Evolutionary conservation across 2,329 filamentous ascomycete species (phyloP).

Genomic region (Orbilia brochopaga): DNA sequence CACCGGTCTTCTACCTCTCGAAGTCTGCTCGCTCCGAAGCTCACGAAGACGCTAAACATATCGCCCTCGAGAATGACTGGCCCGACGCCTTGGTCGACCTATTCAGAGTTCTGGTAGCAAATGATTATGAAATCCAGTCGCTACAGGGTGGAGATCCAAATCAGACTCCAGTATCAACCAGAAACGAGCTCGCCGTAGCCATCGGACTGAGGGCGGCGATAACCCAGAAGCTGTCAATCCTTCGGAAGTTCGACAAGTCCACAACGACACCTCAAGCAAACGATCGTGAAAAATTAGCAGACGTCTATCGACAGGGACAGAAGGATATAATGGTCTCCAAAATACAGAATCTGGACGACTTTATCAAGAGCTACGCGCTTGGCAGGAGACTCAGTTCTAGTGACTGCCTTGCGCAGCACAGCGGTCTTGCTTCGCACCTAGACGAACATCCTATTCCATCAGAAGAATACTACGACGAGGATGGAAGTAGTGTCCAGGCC

Average conservation of each 20-base stretch:
- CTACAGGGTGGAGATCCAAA: slow-evolving; percentile 13
- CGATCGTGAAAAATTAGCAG: slow-evolving; percentile 11
- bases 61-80: slow-evolving; percentile 28
- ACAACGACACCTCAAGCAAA: slow-evolving; percentile 4
- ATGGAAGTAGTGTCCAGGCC: slow-evolving; percentile 5
- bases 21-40: background rate
- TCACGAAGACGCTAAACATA: background rate
- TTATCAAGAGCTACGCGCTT: slow-evolving; percentile 20
- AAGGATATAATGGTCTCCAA: slow-evolving; percentile 39
- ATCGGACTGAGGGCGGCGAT: slow-evolving; percentile 32
- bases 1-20: slow-evolving; percentile 28
- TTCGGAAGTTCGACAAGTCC: slow-evolving; percentile 20
- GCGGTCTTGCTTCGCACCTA: slow-evolving; percentile 1
- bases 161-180: slow-evolving; percentile 24
- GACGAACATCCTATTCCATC: slow-evolving; percentile 22
- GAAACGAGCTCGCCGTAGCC: slow-evolving; percentile 41
- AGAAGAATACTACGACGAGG: slow-evolving; percentile 14
- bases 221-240: slow-evolving; percentile 23
- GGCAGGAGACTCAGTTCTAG: slow-evolving; percentile 1
- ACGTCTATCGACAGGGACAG: slow-evolving; percentile 37
- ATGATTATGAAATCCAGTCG: slow-evolving; percentile 26
- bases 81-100: slow-evolving; percentile 36
- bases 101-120: slow-evolving; percentile 36
- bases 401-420: slow-evolving; percentile 21
- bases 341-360: slow-evolving; percentile 25